A percentile compares a stretch with the other conserved stretches of the same genome.
Evolutionary conservation across 257 asterid species (phyloP).

Genomic region (Primulina huaijiensis): DNA sequence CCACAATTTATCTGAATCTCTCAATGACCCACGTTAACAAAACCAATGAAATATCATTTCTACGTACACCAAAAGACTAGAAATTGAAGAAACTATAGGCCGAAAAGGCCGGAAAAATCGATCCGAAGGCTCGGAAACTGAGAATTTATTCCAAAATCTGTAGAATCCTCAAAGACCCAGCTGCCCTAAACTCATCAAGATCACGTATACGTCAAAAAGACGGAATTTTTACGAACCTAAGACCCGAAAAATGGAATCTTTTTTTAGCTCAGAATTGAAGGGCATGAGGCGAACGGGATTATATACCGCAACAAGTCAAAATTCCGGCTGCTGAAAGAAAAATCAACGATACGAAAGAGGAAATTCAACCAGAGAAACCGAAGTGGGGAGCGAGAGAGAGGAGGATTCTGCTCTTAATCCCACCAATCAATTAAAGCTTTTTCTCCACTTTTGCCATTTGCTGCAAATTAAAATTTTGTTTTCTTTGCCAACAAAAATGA

Average conservation of each 20-base stretch:
- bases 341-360: background rate
- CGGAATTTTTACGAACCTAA: conserved; percentile 14
- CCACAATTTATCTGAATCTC: conserved; percentile 17
- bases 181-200: conserved; percentile 18
- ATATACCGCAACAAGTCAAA: background rate
- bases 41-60: conserved; percentile 5
- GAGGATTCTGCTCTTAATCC: background rate
- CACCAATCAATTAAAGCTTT: no score
- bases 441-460: no score
- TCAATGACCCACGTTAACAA: background rate
- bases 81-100: background rate
- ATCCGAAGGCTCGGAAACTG: background rate
- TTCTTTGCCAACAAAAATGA: no score
- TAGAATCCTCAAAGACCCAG: background rate
- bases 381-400: conserved; percentile 11
- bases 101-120: background rate
- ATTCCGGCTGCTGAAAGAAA: conserved; percentile 1
- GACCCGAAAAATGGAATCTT: background rate
- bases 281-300: background rate
- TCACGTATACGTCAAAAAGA: background rate
- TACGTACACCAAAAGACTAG: background rate
- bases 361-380: conserved; percentile 20
- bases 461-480: no score
- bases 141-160: background rate
- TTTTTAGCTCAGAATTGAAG: conserved; percentile 13